Evolutionary conservation across 768 basidiomycete genomes (phyloP).

Genomic region (Podaxis pistillaris): DNA sequence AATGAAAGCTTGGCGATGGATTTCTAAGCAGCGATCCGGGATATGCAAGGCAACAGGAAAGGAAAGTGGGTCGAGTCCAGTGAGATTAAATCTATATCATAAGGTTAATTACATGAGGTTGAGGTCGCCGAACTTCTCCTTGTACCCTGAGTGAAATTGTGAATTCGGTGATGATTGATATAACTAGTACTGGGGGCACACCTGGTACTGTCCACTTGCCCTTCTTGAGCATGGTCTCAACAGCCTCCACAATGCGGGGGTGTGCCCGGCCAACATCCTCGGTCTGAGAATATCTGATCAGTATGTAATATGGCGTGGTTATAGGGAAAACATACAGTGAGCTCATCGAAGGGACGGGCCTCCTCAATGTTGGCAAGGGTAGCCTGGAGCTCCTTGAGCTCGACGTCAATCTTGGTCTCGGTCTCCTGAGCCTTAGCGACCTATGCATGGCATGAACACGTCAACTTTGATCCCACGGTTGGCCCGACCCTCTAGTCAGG

Average conservation of each 20-base stretch:
- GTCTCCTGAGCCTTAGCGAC: conserved; percentile 89
- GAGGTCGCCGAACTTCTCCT: conserved; percentile 96
- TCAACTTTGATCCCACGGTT: not conserved
- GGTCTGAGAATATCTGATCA: conserved; percentile 42
- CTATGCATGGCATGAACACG: conserved; percentile 35
- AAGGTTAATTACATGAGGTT: conserved; percentile 69
- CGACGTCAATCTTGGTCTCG: conserved; percentile 83
- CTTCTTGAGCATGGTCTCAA: conserved; percentile 95
- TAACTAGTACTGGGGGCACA: conserved; percentile 27
- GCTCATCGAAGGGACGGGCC: conserved; percentile 94
- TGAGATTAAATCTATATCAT: conserved; percentile 19
- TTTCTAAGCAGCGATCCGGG: not conserved
- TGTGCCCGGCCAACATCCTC: conserved; percentile 91
- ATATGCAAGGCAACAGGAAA: not conserved
- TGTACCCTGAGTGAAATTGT: conserved; percentile 55
- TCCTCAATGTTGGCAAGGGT: conserved; percentile 97
- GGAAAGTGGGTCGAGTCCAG: not conserved
- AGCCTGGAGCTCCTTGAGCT: conserved; percentile 86
- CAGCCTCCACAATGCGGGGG: conserved; percentile 86
- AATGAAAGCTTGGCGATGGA: not conserved
- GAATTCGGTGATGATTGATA: not conserved
- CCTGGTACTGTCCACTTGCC: conserved; percentile 99
- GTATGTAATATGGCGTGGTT: not conserved
- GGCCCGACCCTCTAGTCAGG: not conserved
- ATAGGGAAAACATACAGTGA: conserved; percentile 67